Conservation (phyloP, 2,329 filamentous ascomycete species). For the Stagonosporopsis cucurbitacearum region DNA sequence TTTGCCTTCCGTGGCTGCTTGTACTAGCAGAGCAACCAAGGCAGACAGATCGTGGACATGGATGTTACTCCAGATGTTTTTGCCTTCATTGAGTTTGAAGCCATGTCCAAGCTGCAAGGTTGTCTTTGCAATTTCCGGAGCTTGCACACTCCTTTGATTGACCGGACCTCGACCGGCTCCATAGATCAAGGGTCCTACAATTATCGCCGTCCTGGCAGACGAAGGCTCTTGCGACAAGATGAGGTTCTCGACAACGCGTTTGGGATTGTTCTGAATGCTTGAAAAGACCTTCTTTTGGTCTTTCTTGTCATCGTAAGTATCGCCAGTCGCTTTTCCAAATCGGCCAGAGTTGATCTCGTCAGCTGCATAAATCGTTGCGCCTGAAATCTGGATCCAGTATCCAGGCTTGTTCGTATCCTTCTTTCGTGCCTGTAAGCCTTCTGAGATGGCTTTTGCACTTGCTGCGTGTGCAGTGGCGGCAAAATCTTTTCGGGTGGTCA, state of each 20-base stretch:
- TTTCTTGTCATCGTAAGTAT: conserved; percentile 17
- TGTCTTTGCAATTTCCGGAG: conserved; percentile 58
- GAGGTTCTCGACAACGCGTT: conserved; percentile 26
- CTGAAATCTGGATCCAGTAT: conserved; percentile 23
- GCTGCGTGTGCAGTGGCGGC: conserved; percentile 19
- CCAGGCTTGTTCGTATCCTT: conserved; percentile 7
- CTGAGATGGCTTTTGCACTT: conserved; percentile 19
- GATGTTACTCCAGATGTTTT: conserved; percentile 59
- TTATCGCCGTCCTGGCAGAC: conserved; percentile 48
- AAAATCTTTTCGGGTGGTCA: conserved; percentile 10
- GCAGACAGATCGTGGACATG: conserved; percentile 66
- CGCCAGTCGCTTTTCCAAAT: conserved; percentile 13
- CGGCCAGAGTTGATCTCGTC: conserved; percentile 15
- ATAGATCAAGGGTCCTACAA: conserved; percentile 70
- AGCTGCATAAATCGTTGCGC: conserved; percentile 14
- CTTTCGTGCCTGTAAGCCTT: conserved; percentile 14
- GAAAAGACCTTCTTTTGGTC: conserved; percentile 13
- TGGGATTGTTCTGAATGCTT: conserved; percentile 12
- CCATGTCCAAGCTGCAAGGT: conserved; percentile 58
- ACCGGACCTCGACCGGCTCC: conserved; percentile 61
- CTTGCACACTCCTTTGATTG: conserved; percentile 61
- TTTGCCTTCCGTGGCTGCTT: conserved; percentile 52
- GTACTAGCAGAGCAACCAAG: conserved; percentile 59
- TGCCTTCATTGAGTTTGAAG: conserved; percentile 61
- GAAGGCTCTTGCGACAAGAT: conserved; percentile 17